Base-by-base conservation (phyloP, 805 yeast species). In the Jamesozyma spencerorum region DNA sequence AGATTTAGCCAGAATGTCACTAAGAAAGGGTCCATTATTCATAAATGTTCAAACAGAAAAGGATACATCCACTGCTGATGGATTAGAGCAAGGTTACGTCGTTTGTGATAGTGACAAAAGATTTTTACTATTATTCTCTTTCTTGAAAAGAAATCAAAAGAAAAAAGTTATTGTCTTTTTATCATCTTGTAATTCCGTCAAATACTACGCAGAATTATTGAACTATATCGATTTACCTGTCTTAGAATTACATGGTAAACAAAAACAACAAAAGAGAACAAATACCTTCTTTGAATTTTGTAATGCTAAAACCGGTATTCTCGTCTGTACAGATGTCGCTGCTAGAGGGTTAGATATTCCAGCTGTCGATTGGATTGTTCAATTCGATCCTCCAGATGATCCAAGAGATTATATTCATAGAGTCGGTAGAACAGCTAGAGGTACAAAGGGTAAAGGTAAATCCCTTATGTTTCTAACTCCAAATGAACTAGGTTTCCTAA, bases 291-390 rank as follows among this genome's bases (percentile, higher is more conserved):
- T 90, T 61, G 98, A 92, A 68, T 92, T 92, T 65, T 86, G 97
- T 70, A 92, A 92, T 56, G 97, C 98, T 44, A 87, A 82, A 54
- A 85, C 81, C 58, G 98, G 98, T 36, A 88, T 85, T 34, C 66
- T 92, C 54, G 73, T 92, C 41, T 92, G 97, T 68, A 92, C 99
- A 0, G 98, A 92, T 65, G 98, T 92, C 51, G 99, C 98, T 26
- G 98, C 99, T 18, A 81, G 99, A 73, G 99, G 99, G 18, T 76
- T 92, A 50, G 99, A 92, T 70, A 92, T 92, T 53, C 99, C 99
- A 40, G 81, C 94, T 22, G 98, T 92, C 41, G 98, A 94, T 69
- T 92, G 98, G 98, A 92, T 92, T 57, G 83, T 92, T 49, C 98
- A 92, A 70, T 92, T 86, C 58, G 99, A 92, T 64, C 98, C 98